Evolutionary conservation across 2,329 filamentous ascomycete species (phyloP).

Genomic region (Calonectria pteridis): DNA sequence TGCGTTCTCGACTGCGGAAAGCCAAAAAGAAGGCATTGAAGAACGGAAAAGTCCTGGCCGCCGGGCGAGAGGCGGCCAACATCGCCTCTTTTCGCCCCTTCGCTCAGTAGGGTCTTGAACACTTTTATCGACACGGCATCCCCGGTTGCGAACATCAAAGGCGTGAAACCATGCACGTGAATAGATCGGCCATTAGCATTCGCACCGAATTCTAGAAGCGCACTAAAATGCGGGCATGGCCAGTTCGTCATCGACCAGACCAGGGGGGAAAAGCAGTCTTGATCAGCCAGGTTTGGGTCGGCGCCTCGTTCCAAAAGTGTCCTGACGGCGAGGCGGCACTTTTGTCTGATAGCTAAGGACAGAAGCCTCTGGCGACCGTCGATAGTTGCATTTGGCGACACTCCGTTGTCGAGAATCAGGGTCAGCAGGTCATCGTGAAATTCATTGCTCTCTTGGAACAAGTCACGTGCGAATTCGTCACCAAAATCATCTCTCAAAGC

Average conservation of each 20-base stretch:
- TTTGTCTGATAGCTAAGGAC: not conserved
- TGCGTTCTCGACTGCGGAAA: not conserved
- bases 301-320: not conserved
- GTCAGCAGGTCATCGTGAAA: not conserved
- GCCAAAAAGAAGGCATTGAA: constrained; percentile 21
- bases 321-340: not conserved
- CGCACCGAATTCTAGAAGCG: not conserved
- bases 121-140: not conserved
- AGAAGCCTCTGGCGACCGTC: not conserved
- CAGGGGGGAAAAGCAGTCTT: not conserved
- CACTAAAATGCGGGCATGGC: not conserved
- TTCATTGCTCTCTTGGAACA: not conserved
- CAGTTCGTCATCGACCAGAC: not conserved
- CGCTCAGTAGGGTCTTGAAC: not conserved
- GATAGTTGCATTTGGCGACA: not conserved
- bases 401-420: not conserved
- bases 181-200: constrained; percentile 9
- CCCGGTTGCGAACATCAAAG: constrained; percentile 24
- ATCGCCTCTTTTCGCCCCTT: not conserved
- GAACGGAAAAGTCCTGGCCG: not conserved
- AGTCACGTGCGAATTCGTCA: too few species aligned
- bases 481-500: not conserved
- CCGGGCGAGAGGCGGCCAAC: not conserved
- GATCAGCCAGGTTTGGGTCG: not conserved
- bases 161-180: not conserved